phyloP scores from a whole-genome alignment of 331 rosid species.

The Quercus lobata region DNA sequence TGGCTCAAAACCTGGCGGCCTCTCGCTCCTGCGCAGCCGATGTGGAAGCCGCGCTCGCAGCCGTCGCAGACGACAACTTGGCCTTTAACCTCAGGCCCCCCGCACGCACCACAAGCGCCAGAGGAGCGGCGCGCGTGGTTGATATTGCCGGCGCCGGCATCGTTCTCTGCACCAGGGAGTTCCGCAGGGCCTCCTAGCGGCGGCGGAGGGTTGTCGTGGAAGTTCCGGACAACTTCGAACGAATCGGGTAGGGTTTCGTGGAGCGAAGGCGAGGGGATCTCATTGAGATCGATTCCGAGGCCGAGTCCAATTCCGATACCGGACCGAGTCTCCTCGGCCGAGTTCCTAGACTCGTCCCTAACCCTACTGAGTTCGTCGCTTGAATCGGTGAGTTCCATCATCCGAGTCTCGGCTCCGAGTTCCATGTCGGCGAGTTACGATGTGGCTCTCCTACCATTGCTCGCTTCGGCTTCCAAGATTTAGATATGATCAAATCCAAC shows the following conservation, averaged over 20 bases:
- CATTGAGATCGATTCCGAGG: conserved; percentile 88
- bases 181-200: conserved; percentile 68
- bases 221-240: conserved; percentile 73
- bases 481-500: conserved; percentile 38
- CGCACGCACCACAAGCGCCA: conserved; percentile 46
- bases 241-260: conserved; percentile 74
- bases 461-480: conserved; percentile 2
- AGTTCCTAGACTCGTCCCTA: conserved; percentile 13
- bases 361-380: conserved; percentile 41
- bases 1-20: conserved; percentile 45
- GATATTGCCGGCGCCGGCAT: conserved; percentile 30
- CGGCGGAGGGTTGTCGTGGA: conserved; percentile 78
- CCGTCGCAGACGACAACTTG: conserved; percentile 83
- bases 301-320: conserved; percentile 48
- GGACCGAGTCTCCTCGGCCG: conserved; percentile 47
- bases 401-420: conserved; percentile 46
- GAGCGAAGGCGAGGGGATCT: conserved; percentile 90
- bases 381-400: conserved; percentile 86
- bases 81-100: conserved; percentile 43
- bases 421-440: conserved; percentile 34
- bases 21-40: conserved; percentile 72
- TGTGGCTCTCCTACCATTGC: conserved; percentile 59
- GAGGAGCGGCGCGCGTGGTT: conserved; percentile 19
- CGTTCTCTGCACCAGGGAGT: conserved; percentile 36
- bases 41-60: conserved; percentile 86